Conservation (phyloP, 257 asterid genomes). For the Euphrasia confusa region DNA sequence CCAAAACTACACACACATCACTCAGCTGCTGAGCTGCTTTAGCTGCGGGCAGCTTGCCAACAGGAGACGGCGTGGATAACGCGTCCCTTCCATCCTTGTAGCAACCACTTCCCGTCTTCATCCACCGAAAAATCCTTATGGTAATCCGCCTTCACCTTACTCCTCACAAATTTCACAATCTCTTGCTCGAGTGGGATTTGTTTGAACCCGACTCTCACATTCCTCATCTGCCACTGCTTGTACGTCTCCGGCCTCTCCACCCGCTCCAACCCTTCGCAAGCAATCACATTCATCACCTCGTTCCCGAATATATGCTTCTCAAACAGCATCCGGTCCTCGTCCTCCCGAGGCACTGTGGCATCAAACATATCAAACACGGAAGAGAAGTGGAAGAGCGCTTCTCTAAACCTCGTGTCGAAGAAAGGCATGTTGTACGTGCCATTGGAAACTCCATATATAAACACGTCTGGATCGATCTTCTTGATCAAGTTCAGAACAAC, state of each 20-base stretch:
- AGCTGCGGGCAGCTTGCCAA: constrained; percentile 33
- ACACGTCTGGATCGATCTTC: constrained; percentile 39
- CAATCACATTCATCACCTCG: constrained; percentile 36
- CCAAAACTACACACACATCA: too few relatives aligned
- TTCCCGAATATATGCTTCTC: constrained; percentile 42
- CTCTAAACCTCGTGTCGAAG: constrained; percentile 43
- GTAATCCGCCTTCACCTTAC: constrained; percentile 34
- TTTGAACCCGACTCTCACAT: constrained; percentile 38
- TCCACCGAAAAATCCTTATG: constrained; percentile 48
- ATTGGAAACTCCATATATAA: constrained; percentile 36
- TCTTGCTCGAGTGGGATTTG: constrained; percentile 37
- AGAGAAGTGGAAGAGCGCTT: constrained; percentile 40
- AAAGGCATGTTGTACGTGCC: constrained; percentile 49
- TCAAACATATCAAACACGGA: constrained; percentile 47
- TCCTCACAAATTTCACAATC: constrained; percentile 26
- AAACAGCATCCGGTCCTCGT: constrained; percentile 28
- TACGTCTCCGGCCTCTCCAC: constrained; percentile 51
- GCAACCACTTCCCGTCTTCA: constrained; percentile 50
- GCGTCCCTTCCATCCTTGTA: constrained; percentile 59
- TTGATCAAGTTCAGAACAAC: constrained; percentile 33
- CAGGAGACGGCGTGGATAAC: constrained; percentile 41
- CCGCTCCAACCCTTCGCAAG: constrained; percentile 55
- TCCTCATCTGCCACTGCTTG: constrained; percentile 48
- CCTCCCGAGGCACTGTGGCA: constrained; percentile 31
- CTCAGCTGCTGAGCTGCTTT: background rate